Evolutionary conservation across 2,329 filamentous ascomycete species (phyloP), one percentile per base, ranked within the genome.

Genomic region (Pseudogymnoascus sp.): DNA sequence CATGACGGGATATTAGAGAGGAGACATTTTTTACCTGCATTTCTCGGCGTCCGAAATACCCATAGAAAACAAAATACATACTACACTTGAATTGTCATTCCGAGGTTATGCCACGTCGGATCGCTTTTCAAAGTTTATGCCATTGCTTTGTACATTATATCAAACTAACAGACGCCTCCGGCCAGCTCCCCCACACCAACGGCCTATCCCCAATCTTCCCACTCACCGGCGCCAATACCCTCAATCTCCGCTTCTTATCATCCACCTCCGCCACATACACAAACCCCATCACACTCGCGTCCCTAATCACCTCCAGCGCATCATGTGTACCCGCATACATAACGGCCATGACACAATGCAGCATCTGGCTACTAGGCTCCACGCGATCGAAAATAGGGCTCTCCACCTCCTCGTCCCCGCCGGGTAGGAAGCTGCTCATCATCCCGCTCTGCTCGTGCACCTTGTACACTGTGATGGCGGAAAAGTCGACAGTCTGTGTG

Each of bases 181-280:
- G 93, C 89, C 91, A 97, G 63, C 79, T 85, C 7, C 91, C 92
- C 86, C 90, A 89, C 16, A 97, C 80, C 70, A 97, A 78, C 4
- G 93, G 92, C 71, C 87, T 82, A 67, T 89, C 84, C 0, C 91
- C 91, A 64, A 96, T 80, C 63, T 89, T 82, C 2, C 92, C 92
- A 61, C 89, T 90, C 65, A 96, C 86, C 1, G 94, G 94, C 16
- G 90, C 87, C 63, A 99, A 77, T 19, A 97, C 80, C 71, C 90
- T 89, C 33, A 97, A 80, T 73, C 90, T 89, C 67, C 86, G 86
- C 74, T 89, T 89, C 68, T 89, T 87, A 71, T 91, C 89, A 71
- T 99, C 92, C 3, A 97, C 91, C 65, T 96, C 91, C 0, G 91
- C 88, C 14, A 97, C 89, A 71, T 96, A 97, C 31, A 97, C 83